Evolutionary conservation across 768 basidiomycete genomes (phyloP), one percentile per base, ranked within the genome.

Genomic region (Leucosporidium creatinivorum): DNA sequence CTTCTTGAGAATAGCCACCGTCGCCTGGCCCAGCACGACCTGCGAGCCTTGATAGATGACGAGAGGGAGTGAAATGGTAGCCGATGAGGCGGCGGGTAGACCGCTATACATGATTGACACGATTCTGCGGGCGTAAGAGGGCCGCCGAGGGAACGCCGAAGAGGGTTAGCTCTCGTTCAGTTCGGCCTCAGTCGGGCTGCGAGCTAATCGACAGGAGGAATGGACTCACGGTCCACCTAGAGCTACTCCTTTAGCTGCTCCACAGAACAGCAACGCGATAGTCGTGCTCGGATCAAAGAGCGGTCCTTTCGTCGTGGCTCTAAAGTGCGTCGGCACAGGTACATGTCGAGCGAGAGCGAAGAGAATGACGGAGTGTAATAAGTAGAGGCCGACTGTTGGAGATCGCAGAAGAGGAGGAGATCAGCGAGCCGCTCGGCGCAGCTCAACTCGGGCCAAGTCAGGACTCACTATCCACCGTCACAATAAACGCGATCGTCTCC

Each of bases 1-100:
- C 10, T 63, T 39, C 19, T 69, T 68, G 18, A 76, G 69, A 4
- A 75, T 56, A 23, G 52, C 65, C 6, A 77, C 74, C 39, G 75
- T 69, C 17, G 72, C 56, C 55, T 76, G 74, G 0, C 74, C 76
- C 1, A 73, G 58, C n/a, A 75, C 68, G 58, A 76, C 69, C 50
- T 76, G 73, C 19, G 72, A 70, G 7, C 73, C 77, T 47, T 76
- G 76, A 50, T 75, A 77, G 8, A 77, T 66, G 8, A 77, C 74
- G 57, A 77, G 72, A 30, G 77, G 77, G 18, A 77, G 63, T 2
- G 74, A 69, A 21, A 77, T 72, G 4, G 70, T 71, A 3, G 72
- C 73, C 1, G 69, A 48, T 0, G 69, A 74, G 12, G 56, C 31
- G 18, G 67, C 51, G 0, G 61, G 30, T 2, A 76, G 67, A 0